These are phyloP conservation scores for Scytalidium lignicola DNA, from an alignment of 2,329 filamentous ascomycete genomes.

Conservation along the genomic window DNA sequence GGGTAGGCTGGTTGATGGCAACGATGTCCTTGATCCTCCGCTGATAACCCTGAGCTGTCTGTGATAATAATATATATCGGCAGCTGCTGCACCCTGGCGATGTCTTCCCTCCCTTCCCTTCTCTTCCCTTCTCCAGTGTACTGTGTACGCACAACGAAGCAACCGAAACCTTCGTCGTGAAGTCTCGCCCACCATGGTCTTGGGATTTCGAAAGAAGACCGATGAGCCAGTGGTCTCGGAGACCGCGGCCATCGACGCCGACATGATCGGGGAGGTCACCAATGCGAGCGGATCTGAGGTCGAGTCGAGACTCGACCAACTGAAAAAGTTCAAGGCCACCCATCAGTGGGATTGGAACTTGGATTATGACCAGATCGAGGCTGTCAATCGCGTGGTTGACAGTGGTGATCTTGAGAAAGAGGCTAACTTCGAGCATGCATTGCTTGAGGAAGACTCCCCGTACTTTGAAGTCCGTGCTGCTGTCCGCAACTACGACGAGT, in stretches of 20 bases:
- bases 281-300: neutral
- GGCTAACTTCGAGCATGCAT: slow-evolving; percentile 6
- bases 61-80: too few species aligned
- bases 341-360: slow-evolving; percentile 9
- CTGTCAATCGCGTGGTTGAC: slow-evolving; percentile 4
- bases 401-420: slow-evolving; percentile 6
- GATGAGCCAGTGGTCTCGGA: neutral
- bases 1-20: too few species aligned
- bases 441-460: slow-evolving; percentile 40
- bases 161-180: neutral
- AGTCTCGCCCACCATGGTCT: neutral
- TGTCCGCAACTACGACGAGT: slow-evolving; percentile 58
- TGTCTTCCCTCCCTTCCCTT: too few species aligned
- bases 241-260: neutral
- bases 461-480: slow-evolving; percentile 54
- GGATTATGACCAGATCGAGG: slow-evolving; percentile 3
- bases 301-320: neutral
- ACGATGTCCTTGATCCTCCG: too few species aligned
- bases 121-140: too few species aligned
- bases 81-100: too few species aligned
- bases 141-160: too few species aligned
- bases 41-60: too few species aligned
- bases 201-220: neutral
- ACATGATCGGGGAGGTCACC: neutral
- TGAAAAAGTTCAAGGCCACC: slow-evolving; percentile 1